Conservation (phyloP, 2,329 filamentous ascomycete species). For the Hymenoscyphus infarciens region DNA sequence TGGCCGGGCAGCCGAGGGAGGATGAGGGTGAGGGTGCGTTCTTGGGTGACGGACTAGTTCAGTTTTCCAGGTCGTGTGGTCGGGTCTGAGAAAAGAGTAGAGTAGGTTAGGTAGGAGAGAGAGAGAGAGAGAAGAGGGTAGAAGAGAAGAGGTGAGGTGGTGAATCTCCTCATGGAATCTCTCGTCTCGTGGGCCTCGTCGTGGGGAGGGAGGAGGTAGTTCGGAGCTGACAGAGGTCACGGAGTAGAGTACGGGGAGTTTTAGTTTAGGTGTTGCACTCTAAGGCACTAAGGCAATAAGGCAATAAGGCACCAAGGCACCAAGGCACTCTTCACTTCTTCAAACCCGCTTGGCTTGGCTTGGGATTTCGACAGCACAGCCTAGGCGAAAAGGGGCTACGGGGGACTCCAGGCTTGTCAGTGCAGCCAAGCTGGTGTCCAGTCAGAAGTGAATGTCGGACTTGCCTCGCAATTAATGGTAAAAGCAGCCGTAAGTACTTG, state of each 20-base stretch:
- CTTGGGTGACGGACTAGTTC: not conserved
- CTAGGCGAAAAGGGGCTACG: slow-evolving; percentile 4
- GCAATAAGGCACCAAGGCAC: too few species aligned
- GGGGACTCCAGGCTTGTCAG: not conserved
- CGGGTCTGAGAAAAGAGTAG: slow-evolving; percentile 8
- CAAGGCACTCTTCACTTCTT: too few species aligned
- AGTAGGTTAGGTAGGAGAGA: slow-evolving; percentile 21
- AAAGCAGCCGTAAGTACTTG: too few species aligned
- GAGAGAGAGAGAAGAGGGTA: slow-evolving; percentile 20
- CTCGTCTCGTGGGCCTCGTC: not conserved
- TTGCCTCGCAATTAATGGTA: too few species aligned
- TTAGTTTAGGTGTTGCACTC: not conserved
- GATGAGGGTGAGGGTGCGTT: too few species aligned
- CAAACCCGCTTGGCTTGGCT: too few species aligned
- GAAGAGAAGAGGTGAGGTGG: slow-evolving; percentile 15
- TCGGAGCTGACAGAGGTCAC: not conserved
- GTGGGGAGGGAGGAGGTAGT: not conserved
- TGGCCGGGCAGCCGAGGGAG: not conserved
- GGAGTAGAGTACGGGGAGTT: not conserved
- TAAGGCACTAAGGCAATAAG: too few species aligned
- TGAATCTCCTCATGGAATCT: not conserved
- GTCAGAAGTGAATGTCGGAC: too few species aligned
- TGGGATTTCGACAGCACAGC: not conserved
- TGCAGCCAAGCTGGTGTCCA: too few species aligned
- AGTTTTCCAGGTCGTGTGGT: not conserved